phyloP scores from a whole-genome alignment of 192 early-diverging fungal species.

The Physocladia obscura region DNA sequence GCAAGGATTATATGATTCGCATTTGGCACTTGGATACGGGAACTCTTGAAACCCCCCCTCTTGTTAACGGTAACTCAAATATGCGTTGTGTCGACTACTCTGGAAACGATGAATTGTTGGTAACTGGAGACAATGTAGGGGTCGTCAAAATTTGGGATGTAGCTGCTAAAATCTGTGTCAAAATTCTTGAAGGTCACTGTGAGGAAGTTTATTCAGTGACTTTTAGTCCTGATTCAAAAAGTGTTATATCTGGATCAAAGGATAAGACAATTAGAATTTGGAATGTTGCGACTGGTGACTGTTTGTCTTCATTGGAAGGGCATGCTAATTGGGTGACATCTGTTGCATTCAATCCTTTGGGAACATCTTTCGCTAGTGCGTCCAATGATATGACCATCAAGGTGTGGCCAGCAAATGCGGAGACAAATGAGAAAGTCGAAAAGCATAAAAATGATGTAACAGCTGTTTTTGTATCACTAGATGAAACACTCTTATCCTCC shows the following conservation, averaged over 20 bases:
- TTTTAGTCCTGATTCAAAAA: not conserved
- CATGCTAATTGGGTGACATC: not conserved
- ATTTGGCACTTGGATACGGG: not conserved
- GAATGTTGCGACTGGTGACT: slow-evolving; percentile 40
- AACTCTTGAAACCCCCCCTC: not conserved
- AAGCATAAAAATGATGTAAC: not conserved
- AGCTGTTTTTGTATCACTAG: not conserved
- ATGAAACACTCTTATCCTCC: not conserved
- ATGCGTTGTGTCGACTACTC: not conserved
- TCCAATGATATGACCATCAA: not conserved
- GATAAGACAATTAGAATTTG: slow-evolving; percentile 27
- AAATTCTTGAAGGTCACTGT: slow-evolving; percentile 1
- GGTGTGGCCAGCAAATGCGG: not conserved
- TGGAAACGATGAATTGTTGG: not conserved
- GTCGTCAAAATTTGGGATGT: not conserved
- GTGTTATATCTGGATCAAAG: not conserved
- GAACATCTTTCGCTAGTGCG: not conserved
- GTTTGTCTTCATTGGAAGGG: not conserved
- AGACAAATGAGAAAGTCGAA: not conserved
- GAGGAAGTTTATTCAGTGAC: slow-evolving; percentile 12
- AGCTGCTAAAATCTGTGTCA: not conserved
- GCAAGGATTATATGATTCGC: not conserved
- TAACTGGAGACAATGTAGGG: not conserved
- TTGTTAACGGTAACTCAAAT: not conserved
- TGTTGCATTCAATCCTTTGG: not conserved